phyloP scores from a whole-genome alignment of 2,329 filamentous ascomycete species.

The Epichloe festucae region DNA sequence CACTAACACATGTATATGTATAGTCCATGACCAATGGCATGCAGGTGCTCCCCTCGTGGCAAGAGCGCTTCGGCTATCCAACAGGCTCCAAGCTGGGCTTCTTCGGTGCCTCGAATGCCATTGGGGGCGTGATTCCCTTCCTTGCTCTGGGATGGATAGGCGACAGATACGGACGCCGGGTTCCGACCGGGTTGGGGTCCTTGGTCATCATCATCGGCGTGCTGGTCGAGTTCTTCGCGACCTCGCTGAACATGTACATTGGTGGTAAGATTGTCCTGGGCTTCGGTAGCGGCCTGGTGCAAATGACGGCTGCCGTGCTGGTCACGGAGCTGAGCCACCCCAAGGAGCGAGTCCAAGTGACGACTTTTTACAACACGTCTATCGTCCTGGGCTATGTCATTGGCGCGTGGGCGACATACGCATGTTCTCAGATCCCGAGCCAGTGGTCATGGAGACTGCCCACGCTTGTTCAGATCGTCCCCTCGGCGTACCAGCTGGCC shows the following conservation, averaged over 20 bases:
- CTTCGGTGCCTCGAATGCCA: constrained; percentile 25
- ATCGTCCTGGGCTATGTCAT: constrained; percentile 27
- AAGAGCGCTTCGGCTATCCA: constrained; percentile 24
- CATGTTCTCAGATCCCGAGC: constrained; percentile 13
- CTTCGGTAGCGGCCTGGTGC: constrained; percentile 23
- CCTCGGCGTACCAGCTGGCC: constrained; percentile 27
- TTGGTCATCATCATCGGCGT: constrained; percentile 26
- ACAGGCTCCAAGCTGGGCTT: constrained; percentile 25
- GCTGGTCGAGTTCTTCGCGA: constrained; percentile 23
- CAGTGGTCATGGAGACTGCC: constrained; percentile 40
- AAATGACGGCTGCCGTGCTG: constrained; percentile 29
- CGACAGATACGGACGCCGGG: constrained; percentile 20
- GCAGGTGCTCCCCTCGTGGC: constrained; percentile 24
- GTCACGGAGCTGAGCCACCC: constrained; percentile 29
- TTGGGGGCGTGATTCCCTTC: constrained; percentile 27
- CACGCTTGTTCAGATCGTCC: constrained; percentile 36
- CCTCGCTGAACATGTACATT: constrained; percentile 23
- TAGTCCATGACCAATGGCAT: constrained; percentile 28
- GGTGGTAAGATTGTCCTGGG: constrained; percentile 26
- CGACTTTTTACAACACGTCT: constrained; percentile 27
- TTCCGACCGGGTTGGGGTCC: constrained; percentile 23
- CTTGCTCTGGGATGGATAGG: constrained; percentile 23
- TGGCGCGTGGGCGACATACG: constrained; percentile 25
- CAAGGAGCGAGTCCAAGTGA: constrained; percentile 26
- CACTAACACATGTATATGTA: background rate